These are phyloP conservation scores for Baorangia bicolor DNA, from an alignment of 768 basidiomycete genomes.

Conservation along the genomic window DNA sequence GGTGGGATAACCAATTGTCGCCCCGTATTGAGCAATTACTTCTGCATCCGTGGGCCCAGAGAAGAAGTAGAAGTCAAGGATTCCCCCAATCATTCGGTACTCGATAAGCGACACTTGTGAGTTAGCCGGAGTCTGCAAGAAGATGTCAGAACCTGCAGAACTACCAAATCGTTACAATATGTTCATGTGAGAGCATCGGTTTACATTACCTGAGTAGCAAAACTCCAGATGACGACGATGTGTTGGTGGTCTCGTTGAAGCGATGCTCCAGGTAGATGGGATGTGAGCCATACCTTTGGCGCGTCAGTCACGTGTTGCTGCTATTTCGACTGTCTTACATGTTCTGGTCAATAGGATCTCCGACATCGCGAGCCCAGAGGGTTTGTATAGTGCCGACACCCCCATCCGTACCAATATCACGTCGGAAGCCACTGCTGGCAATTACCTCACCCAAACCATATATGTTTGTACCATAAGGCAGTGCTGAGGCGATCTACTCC, in stretches of 20 bases:
- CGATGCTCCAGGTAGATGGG: constrained; percentile 74
- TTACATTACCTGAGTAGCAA: constrained; percentile 59
- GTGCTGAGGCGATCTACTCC: constrained; percentile 56
- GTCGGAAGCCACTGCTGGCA: constrained; percentile 65
- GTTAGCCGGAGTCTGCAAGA: constrained; percentile 57
- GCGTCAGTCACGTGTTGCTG: background rate
- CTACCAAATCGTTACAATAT: constrained; percentile 32
- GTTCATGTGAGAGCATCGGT: background rate
- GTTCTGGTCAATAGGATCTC: constrained; percentile 66
- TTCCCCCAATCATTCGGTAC: constrained; percentile 74
- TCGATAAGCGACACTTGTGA: constrained; percentile 62
- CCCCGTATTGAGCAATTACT: constrained; percentile 74
- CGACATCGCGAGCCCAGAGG: constrained; percentile 62
- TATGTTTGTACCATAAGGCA: constrained; percentile 67
- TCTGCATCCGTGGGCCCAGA: constrained; percentile 48
- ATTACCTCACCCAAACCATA: constrained; percentile 79
- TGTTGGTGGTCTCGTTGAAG: constrained; percentile 49
- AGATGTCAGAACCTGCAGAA: constrained; percentile 67
- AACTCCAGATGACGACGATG: constrained; percentile 69
- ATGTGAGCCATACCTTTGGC: constrained; percentile 64
- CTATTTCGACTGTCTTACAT: constrained; percentile 41
- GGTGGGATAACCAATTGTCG: constrained; percentile 62
- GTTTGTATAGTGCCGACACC: constrained; percentile 60
- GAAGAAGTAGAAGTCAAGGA: constrained; percentile 77
- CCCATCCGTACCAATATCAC: constrained; percentile 53